A percentile compares a stretch with the other conserved stretches of the same genome.
Conservation (phyloP, 1,284 basidiomycete species). For the Blastosporella zonata region DNA sequence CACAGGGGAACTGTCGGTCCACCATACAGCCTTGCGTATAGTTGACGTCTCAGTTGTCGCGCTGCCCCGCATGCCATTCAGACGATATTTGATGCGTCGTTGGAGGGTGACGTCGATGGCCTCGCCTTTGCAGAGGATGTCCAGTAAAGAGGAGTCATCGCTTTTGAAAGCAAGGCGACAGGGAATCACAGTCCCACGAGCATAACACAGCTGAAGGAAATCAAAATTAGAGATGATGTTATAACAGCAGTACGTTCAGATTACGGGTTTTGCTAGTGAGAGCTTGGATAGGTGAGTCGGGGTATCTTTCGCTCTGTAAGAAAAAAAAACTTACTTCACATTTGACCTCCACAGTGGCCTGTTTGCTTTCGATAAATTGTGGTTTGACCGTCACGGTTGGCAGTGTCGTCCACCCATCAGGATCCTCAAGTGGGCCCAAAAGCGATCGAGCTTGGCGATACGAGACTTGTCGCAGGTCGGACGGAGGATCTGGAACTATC, state of each 20-base stretch:
- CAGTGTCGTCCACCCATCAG: slow-evolving; percentile 26
- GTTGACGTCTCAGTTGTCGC: slow-evolving; percentile 20
- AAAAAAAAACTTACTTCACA: slow-evolving; percentile 8
- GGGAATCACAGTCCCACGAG: slow-evolving; percentile 39
- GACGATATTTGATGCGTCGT: slow-evolving; percentile 26
- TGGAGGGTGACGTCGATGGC: slow-evolving; percentile 32
- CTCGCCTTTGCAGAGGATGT: slow-evolving; percentile 30
- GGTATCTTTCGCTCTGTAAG: not conserved
- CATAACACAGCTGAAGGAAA: slow-evolving; percentile 34
- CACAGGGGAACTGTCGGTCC: slow-evolving; percentile 20
- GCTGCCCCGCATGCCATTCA: not conserved
- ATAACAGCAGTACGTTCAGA: not conserved
- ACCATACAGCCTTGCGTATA: slow-evolving; percentile 27
- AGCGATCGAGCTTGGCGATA: slow-evolving; percentile 31
- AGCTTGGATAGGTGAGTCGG: not conserved
- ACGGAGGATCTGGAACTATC: slow-evolving; percentile 32
- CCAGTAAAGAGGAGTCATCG: slow-evolving; percentile 31
- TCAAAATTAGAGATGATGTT: not conserved
- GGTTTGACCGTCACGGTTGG: slow-evolving; percentile 1
- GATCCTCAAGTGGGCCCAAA: slow-evolving; percentile 31
- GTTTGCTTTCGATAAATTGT: not conserved
- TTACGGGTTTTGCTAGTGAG: slow-evolving; percentile 12
- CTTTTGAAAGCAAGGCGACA: slow-evolving; percentile 32
- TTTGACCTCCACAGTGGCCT: slow-evolving; percentile 1
- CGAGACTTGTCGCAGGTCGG: slow-evolving; percentile 34